phyloP scores from a whole-genome alignment of 164 flowering plant genomes.

The Saururus chinensis region DNA sequence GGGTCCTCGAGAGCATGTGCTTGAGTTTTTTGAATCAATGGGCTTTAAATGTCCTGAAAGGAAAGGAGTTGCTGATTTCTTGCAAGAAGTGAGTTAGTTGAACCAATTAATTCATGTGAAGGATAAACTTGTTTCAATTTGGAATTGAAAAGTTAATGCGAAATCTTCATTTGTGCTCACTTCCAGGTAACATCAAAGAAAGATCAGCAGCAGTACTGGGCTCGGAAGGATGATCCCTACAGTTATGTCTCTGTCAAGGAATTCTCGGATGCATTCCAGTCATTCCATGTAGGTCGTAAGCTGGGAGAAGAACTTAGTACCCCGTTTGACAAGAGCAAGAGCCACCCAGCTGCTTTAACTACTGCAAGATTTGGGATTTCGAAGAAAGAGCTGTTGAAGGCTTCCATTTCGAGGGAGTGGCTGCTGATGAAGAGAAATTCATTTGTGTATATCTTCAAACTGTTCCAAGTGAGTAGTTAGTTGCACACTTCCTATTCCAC shows the following conservation, averaged over 20 bases:
- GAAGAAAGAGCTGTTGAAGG: conserved; percentile 47
- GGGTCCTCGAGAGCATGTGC: conserved; percentile 60
- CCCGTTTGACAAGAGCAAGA: conserved; percentile 52
- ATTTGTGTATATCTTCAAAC: conserved; percentile 50
- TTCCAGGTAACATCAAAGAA: conserved; percentile 13
- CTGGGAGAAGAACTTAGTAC: conserved; percentile 34
- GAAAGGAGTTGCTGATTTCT: conserved; percentile 63
- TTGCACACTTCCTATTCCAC: neutral
- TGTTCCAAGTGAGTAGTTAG: conserved; percentile 29
- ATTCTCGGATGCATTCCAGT: conserved; percentile 52
- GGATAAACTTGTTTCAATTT: neutral
- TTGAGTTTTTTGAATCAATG: conserved; percentile 52
- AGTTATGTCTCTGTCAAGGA: conserved; percentile 34
- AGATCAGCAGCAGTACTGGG: conserved; percentile 13
- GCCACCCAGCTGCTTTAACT: conserved; percentile 55
- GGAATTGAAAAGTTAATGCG: neutral
- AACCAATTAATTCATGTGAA: neutral
- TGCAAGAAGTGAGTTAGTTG: conserved; percentile 46
- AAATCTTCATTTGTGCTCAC: neutral
- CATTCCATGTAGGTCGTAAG: conserved; percentile 42
- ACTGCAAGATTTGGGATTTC: conserved; percentile 44
- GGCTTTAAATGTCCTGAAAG: conserved; percentile 70
- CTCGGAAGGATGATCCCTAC: conserved; percentile 5
- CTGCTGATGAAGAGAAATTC: conserved; percentile 72
- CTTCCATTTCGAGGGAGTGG: conserved; percentile 43